phyloP scores from a whole-genome alignment of 441 rosid genomes.

The Eruca vesicaria region DNA sequence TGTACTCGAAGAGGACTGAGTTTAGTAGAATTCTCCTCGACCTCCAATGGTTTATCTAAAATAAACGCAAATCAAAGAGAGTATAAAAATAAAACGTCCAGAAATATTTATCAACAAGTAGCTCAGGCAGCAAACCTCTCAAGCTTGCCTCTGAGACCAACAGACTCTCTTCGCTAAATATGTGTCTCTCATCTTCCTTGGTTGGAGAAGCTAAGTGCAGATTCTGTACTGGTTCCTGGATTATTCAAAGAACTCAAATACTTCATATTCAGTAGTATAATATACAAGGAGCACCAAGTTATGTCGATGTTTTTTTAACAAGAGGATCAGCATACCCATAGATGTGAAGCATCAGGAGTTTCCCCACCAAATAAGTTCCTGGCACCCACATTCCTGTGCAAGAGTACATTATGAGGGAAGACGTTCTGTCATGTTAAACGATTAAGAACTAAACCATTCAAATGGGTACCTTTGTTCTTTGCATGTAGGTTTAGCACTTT shows the following conservation, averaged over 20 bases:
- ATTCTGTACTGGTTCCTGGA: no score
- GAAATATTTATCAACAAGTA: not conserved
- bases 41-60: constrained; percentile 31
- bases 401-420: constrained; percentile 20
- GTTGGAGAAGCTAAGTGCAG: no score
- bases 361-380: constrained; percentile 46
- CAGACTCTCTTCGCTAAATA: no score
- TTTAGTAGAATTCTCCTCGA: constrained; percentile 29
- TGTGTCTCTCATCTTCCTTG: no score
- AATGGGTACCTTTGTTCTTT: constrained; percentile 47
- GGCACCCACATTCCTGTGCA: constrained; percentile 46
- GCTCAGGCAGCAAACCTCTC: constrained; percentile 37
- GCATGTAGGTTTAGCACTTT: constrained; percentile 31
- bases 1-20: constrained; percentile 50
- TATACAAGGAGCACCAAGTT: no score
- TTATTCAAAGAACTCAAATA: no score
- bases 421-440: not conserved
- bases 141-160: constrained; percentile 21
- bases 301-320: not conserved
- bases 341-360: no score
- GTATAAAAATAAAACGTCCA: not conserved
- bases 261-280: no score
- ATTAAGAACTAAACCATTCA: constrained; percentile 7
- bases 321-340: not conserved
- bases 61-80: constrained; percentile 3